Evolutionary conservation across 768 basidiomycete species (phyloP).

Genomic region (Piloderma croceum): DNA sequence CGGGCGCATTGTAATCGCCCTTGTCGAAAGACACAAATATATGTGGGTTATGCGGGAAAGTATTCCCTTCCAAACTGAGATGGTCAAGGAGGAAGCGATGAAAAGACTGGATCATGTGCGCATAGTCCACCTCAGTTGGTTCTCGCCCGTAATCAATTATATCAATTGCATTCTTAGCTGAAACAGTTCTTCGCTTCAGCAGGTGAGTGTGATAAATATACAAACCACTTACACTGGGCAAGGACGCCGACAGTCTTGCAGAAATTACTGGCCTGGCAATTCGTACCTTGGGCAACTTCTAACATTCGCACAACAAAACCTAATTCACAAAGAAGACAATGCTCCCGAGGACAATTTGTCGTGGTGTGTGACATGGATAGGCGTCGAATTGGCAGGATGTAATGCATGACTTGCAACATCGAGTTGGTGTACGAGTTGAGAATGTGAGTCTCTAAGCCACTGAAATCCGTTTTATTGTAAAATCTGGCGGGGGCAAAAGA

Average conservation of each 20-base stretch:
- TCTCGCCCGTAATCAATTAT: constrained; percentile 86
- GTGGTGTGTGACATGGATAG: constrained; percentile 91
- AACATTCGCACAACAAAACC: constrained; percentile 95
- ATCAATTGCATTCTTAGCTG: constrained; percentile 75
- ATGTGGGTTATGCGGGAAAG: constrained; percentile 52
- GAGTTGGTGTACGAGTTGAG: constrained; percentile 96
- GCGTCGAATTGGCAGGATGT: constrained; percentile 65
- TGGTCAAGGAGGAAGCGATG: constrained; percentile 91
- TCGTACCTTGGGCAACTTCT: constrained; percentile 88
- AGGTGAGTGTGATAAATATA: neutral
- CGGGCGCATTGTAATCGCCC: constrained; percentile 22
- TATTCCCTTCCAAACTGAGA: constrained; percentile 68
- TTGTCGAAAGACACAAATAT: neutral
- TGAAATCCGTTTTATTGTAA: constrained; percentile 87
- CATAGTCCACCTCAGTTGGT: constrained; percentile 67
- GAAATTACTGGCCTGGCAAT: constrained; percentile 96
- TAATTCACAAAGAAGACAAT: constrained; percentile 91
- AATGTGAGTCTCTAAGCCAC: constrained; percentile 95
- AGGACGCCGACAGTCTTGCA: constrained; percentile 89
- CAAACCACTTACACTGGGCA: constrained; percentile 60
- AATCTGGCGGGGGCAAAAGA: too few species aligned
- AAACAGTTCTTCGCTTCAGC: too few species aligned
- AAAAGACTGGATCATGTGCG: constrained; percentile 88
- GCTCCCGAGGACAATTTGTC: constrained; percentile 80
- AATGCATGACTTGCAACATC: constrained; percentile 86